Evolutionary conservation across 148 eudicot species (phyloP).

Genomic region (Diospyros lotus): DNA sequence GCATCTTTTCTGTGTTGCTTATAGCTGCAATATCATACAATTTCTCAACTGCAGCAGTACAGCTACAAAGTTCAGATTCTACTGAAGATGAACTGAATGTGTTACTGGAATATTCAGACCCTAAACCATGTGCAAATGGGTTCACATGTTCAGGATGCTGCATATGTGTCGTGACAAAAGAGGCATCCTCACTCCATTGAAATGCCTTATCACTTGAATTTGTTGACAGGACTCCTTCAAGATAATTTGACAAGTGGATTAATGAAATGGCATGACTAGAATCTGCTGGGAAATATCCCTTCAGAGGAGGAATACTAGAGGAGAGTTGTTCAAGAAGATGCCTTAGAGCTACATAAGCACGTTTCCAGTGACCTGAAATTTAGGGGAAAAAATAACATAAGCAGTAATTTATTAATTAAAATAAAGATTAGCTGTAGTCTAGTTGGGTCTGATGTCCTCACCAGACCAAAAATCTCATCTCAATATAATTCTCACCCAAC

Average conservation of each 20-base stretch:
- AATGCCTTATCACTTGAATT: slow-evolving; percentile 32
- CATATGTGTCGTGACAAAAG: slow-evolving; percentile 28
- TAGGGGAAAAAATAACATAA: slow-evolving; percentile 8
- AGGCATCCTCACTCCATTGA: slow-evolving; percentile 45
- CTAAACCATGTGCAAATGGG: slow-evolving; percentile 29
- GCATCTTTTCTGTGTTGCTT: slow-evolving; percentile 53
- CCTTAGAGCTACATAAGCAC: slow-evolving; percentile 60
- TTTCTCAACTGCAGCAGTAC: slow-evolving; percentile 52
- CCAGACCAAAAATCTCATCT: no score
- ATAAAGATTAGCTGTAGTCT: not conserved
- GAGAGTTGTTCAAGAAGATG: slow-evolving; percentile 53
- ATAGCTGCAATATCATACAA: slow-evolving; percentile 33
- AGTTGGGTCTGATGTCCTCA: no score
- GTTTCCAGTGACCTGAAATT: slow-evolving; percentile 80
- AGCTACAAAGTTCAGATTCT: slow-evolving; percentile 41
- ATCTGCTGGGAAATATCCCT: slow-evolving; percentile 16
- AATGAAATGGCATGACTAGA: slow-evolving; percentile 31
- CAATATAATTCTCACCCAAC: no score
- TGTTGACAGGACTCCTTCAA: slow-evolving; percentile 54
- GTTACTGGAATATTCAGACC: slow-evolving; percentile 25
- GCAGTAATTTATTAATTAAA: not conserved
- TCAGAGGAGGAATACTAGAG: slow-evolving; percentile 27
- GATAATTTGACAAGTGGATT: slow-evolving; percentile 60
- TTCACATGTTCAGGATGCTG: slow-evolving; percentile 32
- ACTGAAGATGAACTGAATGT: slow-evolving; percentile 34